phyloP scores from a whole-genome alignment of 257 asterid genomes.

The Solanum piurae region DNA sequence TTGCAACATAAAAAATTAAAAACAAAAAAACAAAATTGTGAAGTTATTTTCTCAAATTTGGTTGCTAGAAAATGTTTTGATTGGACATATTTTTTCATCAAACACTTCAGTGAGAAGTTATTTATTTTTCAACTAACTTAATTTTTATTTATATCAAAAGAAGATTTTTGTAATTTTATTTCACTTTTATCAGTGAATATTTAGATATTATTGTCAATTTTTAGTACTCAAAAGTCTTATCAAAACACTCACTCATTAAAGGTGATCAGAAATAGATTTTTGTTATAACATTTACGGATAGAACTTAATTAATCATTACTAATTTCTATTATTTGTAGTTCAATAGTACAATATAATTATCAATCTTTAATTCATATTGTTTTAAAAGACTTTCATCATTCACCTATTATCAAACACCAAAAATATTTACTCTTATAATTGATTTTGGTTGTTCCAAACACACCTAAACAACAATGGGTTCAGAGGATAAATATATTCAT shows the following conservation, averaged over 20 bases:
- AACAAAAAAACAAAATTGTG: neutral
- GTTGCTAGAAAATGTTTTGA: neutral
- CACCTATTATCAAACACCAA: neutral
- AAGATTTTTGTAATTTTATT: neutral
- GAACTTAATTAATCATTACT: neutral
- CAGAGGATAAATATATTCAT: neutral
- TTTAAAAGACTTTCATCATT: neutral
- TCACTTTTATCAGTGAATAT: neutral
- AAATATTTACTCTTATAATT: neutral
- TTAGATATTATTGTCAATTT: neutral
- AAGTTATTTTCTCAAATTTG: neutral
- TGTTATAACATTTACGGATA: neutral
- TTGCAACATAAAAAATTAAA: neutral
- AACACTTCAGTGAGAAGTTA: neutral
- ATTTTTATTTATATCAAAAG: neutral
- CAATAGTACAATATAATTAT: neutral
- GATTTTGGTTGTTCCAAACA: neutral
- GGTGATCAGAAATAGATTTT: neutral
- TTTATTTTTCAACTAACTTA: neutral
- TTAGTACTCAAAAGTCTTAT: neutral
- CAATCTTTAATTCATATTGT: neutral
- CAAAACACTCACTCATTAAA: neutral
- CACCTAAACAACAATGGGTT: neutral
- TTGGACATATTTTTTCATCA: neutral
- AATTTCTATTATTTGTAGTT: neutral